Base-by-base conservation (phyloP, 306 rosid species). In the Ochetophila trinervis region DNA sequence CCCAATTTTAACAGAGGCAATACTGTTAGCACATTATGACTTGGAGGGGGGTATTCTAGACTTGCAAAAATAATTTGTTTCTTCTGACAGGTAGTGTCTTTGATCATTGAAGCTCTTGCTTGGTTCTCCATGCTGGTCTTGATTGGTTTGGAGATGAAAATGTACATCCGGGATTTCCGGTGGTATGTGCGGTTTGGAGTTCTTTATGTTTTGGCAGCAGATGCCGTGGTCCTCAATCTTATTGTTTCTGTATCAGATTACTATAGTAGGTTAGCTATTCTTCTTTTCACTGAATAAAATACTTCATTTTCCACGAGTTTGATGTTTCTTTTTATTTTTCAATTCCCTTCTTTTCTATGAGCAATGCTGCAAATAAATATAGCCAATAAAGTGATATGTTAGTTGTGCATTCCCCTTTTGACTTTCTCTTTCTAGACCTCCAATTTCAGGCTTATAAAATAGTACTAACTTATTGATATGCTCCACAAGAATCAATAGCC, bases 151-250 rank as follows among this genome's bases (percentile, higher is more conserved):
- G 97, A 91, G 75, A 80, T 88, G 20, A 85, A 69, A 79, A 61
- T 73, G 47, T 91, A 91, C 75, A 74, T 91, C 45, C 57, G 74
- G 66, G 83, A 86, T 74, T 86, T 86, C 76, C 83, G 95, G 76
- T 91, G 97, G 96, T 75, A 72, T 45, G 84, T 83, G 61, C 84
- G 96, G 60, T 86, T 81, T 59, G 97, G 95, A 76, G 85, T 88
- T 73, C 64, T 86, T 53, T 88, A 91, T 82, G 86, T 86, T 56
- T 70, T 86, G 80, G 88, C 87, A 63, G 96, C 82, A 54, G 86
- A 88, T 80, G 82, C 76, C 53, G 95, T 91, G 66, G 69, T 83
- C 81, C 79, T 88, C 65, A 82, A 78, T 68, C 88, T 88, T 64
- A 70, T 86, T 63, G 72, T 86, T 53, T 84, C 90, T 48, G 81